phyloP scores from a whole-genome alignment of 2,329 filamentous ascomycete genomes.

The Ascochyta lentis region DNA sequence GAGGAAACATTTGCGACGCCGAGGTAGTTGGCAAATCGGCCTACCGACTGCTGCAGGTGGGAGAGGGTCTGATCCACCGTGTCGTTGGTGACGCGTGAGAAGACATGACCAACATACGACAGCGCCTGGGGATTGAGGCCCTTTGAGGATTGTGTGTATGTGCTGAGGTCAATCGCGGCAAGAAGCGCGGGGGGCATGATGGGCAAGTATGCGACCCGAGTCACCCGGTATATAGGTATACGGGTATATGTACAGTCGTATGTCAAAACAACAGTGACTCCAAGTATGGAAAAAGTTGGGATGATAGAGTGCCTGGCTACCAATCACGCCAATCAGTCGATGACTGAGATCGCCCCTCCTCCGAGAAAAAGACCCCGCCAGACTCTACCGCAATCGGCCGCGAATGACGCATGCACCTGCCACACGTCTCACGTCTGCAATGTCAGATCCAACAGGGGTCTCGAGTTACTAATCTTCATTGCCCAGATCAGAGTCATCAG shows the following conservation, averaged over 20 bases:
- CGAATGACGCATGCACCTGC: slow-evolving; percentile 17
- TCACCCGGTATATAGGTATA: background rate
- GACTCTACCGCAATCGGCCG: slow-evolving; percentile 4
- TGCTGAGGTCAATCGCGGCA: slow-evolving; percentile 57
- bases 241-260: background rate
- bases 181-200: slow-evolving; percentile 56
- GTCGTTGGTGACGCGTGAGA: slow-evolving; percentile 59
- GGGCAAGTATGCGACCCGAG: slow-evolving; percentile 12
- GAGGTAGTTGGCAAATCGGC: slow-evolving; percentile 69
- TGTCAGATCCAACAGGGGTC: background rate
- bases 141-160: slow-evolving; percentile 52
- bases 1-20: slow-evolving; percentile 75
- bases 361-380: slow-evolving; percentile 14
- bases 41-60: slow-evolving; percentile 65
- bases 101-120: slow-evolving; percentile 65
- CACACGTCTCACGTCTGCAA: background rate
- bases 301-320: slow-evolving; percentile 4
- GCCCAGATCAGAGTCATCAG: background rate
- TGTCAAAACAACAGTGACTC: slow-evolving; percentile 16
- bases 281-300: slow-evolving; percentile 16
- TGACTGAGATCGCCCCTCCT: slow-evolving; percentile 6
- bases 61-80: slow-evolving; percentile 55
- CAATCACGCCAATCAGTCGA: slow-evolving; percentile 15
- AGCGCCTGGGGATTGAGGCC: slow-evolving; percentile 60
- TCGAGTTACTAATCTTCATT: background rate